These are phyloP conservation scores for Litchi chinensis DNA, from an alignment of 345 rosid genomes.

Conservation along the genomic window DNA sequence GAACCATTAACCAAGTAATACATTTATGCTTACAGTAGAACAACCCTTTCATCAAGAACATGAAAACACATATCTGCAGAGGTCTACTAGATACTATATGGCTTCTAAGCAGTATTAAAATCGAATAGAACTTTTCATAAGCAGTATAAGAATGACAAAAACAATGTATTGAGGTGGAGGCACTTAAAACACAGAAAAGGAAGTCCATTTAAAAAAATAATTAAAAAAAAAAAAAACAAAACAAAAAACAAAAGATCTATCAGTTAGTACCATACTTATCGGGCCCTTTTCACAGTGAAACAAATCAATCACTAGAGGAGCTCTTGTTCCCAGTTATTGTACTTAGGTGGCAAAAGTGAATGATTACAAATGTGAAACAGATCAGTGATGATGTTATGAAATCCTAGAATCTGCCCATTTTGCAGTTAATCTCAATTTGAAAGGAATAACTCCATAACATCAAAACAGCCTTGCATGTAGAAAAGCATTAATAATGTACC, in stretches of 20 bases:
- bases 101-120: background rate
- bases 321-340: background rate
- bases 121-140: background rate
- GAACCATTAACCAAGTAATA: constrained; percentile 2
- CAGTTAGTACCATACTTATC: background rate
- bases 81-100: background rate
- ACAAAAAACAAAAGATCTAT: background rate
- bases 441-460: constrained; percentile 5
- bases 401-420: background rate
- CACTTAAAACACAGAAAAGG: background rate
- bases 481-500: constrained; percentile 40
- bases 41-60: background rate
- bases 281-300: background rate
- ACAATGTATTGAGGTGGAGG: background rate
- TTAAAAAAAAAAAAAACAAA: background rate
- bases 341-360: background rate
- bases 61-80: background rate
- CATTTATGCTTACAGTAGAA: background rate
- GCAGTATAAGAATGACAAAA: background rate
- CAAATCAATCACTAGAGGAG: too few relatives aligned
- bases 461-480: constrained; percentile 8
- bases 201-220: background rate
- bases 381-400: background rate
- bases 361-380: background rate
- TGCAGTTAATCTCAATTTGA: constrained; percentile 1